phyloP scores from a whole-genome alignment of 2,329 filamentous ascomycete species.

The Verticillium nonalfalfae region DNA sequence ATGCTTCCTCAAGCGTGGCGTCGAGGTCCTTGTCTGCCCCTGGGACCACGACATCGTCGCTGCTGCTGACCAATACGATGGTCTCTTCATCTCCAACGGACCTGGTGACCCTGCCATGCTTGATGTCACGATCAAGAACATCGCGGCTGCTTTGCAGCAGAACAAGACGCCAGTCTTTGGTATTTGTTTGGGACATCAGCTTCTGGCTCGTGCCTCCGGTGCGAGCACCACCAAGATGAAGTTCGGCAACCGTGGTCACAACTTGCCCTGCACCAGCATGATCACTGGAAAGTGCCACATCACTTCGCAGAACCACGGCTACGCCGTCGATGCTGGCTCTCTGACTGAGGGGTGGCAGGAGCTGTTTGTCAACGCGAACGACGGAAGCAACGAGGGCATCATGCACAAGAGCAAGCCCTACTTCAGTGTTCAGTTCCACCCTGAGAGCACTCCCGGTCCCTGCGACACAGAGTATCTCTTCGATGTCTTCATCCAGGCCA shows the following conservation, averaged over 20 bases:
- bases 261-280: conserved; percentile 96
- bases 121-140: conserved; percentile 71
- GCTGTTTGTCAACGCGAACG: conserved; percentile 96
- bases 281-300: conserved; percentile 97
- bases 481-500: conserved; percentile 88
- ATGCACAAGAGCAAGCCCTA: conserved; percentile 79
- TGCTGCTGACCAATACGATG: conserved; percentile 81
- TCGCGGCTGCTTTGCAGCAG: conserved; percentile 68
- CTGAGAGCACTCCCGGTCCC: conserved; percentile 92
- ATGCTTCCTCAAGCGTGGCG: conserved; percentile 83
- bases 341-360: conserved; percentile 81
- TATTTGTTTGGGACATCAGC: conserved; percentile 92
- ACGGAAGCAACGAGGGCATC: conserved; percentile 97
- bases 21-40: conserved; percentile 90
- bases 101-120: conserved; percentile 91
- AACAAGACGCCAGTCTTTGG: conserved; percentile 86
- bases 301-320: conserved; percentile 98
- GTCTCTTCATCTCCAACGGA: conserved; percentile 96
- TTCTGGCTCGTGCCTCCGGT: conserved; percentile 82
- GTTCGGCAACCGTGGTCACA: conserved; percentile 97
- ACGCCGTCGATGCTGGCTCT: conserved; percentile 75
- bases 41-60: conserved; percentile 90
- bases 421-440: conserved; percentile 99
- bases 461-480: conserved; percentile 95
- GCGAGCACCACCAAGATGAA: conserved; percentile 93